phyloP scores from a whole-genome alignment of 352 stramenopile species.

The Phytopythium cucurbitacearum region DNA sequence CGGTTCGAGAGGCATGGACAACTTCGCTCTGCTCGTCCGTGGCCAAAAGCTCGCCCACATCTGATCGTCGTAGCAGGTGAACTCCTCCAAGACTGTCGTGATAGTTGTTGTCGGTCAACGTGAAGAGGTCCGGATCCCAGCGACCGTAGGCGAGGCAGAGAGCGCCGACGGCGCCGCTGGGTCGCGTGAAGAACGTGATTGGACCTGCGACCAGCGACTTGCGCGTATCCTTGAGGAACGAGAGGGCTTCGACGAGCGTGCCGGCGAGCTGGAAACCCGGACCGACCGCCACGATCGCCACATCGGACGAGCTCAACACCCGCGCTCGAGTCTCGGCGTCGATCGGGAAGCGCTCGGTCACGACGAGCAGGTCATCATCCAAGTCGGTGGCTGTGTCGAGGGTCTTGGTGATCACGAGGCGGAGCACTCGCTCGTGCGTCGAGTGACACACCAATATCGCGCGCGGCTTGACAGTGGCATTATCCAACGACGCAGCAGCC shows the following conservation, averaged over 20 bases:
- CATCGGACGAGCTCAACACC: slow-evolving; percentile 17
- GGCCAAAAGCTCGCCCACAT: no score
- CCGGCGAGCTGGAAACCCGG: slow-evolving; percentile 26
- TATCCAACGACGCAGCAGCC: not conserved
- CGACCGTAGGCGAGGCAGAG: slow-evolving; percentile 38
- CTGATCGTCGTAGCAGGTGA: not conserved
- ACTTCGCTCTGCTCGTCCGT: no score
- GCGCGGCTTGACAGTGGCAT: not conserved
- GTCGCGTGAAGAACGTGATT: slow-evolving; percentile 33
- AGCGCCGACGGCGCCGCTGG: slow-evolving; percentile 38
- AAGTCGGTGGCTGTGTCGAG: not conserved
- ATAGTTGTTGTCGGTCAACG: not conserved
- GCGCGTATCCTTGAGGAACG: slow-evolving; percentile 44
- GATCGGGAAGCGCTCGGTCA: slow-evolving; percentile 32
- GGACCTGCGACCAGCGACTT: slow-evolving; percentile 32
- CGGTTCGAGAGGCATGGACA: no score
- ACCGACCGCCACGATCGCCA: slow-evolving; percentile 37
- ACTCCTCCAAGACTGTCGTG: not conserved
- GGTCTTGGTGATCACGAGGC: slow-evolving; percentile 4
- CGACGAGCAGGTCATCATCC: slow-evolving; percentile 15
- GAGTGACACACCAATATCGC: slow-evolving; percentile 27
- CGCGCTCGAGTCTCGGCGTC: slow-evolving; percentile 27
- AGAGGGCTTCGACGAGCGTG: slow-evolving; percentile 34
- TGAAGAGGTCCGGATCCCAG: slow-evolving; percentile 35
- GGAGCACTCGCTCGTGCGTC: slow-evolving; percentile 8